Base-by-base conservation (phyloP, 306 rosid genomes). In the Quercus berberidifolia region DNA sequence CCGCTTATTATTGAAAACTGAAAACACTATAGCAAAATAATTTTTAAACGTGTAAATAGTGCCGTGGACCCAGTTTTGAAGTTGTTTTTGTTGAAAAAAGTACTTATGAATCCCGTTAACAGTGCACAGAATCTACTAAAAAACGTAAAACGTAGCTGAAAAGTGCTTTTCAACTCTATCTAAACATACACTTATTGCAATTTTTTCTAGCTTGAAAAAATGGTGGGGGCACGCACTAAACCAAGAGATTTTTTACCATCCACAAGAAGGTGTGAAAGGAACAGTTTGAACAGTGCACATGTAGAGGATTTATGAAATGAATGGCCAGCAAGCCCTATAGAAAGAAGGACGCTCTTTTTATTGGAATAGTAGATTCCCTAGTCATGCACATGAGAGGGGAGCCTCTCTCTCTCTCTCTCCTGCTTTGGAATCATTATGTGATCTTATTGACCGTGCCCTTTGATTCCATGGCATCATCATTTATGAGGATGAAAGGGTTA, bases 321-420 rank as follows among this genome's bases (percentile, higher is more conserved):
- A 43, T 38, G 72, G 55, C 52, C 57, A 75, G n/a, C 35, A 51
- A 62, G 71, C 25, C 74, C 55, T 38, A 35, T 62, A 21, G 54
- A 55, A 21, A 38, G 46, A 38, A 41, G 11, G 46, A 41, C 46
- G 46, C 46, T 23, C 74, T 23, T 49, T 64, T 75, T 1, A 3
- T 63, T 76, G 55, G 60, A 76, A 51, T 23, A 55, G 76, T 71
- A 62, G 38, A 54, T 78, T 81, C 78, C 81, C 78, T 77, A 70
- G 75, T 62, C 20, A 80, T 52, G 79, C 28, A 69, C 74, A 25
- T 60, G 51, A 60, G 18, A 25, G 21, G 38, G 84, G 21, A 52
- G 69, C 15, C 54, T 15, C 54, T 1, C 10, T 2, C 10, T 38
- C 43, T 38, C 46, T 41, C 46, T 41, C 69, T 9, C 63, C 52